phyloP scores from a whole-genome alignment of 169 alveolate species.

The Eimeria falciformis region DNA sequence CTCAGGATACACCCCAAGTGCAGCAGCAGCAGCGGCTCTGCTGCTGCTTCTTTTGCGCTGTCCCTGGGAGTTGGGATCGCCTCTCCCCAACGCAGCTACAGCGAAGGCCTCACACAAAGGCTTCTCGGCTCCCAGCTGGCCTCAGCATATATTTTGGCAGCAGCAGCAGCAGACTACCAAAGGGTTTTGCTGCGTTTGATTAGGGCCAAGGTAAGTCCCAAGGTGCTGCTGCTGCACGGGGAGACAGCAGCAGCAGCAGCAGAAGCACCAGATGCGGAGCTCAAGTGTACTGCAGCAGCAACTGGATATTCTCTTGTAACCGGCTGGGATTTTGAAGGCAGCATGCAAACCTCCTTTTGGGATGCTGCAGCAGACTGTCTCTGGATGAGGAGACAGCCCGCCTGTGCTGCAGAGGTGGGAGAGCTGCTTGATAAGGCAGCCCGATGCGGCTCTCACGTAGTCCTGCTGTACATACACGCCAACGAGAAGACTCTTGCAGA shows the following conservation, averaged over 20 bases:
- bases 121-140: conserved; percentile 4
- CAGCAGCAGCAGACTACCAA: background rate
- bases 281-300: background rate
- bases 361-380: background rate
- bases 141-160: background rate
- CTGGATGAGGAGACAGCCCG: background rate
- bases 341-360: background rate
- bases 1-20: background rate
- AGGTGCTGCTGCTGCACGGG: conserved; percentile 32
- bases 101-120: background rate
- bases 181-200: background rate
- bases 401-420: background rate
- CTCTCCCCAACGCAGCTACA: background rate
- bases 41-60: background rate
- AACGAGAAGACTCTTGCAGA: background rate
- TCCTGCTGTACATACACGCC: conserved; percentile 13
- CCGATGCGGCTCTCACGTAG: background rate
- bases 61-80: background rate
- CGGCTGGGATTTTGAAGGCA: background rate
- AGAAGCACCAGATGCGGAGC: background rate
- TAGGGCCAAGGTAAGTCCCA: background rate
- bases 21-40: background rate
- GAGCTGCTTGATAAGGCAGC: conserved; percentile 19
- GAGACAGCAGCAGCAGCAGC: background rate
- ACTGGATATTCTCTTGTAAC: background rate